Evolutionary conservation across 2,329 filamentous ascomycete genomes (phyloP), one percentile per base, ranked within the genome.

Genomic region (Alternaria ventricosa): DNA sequence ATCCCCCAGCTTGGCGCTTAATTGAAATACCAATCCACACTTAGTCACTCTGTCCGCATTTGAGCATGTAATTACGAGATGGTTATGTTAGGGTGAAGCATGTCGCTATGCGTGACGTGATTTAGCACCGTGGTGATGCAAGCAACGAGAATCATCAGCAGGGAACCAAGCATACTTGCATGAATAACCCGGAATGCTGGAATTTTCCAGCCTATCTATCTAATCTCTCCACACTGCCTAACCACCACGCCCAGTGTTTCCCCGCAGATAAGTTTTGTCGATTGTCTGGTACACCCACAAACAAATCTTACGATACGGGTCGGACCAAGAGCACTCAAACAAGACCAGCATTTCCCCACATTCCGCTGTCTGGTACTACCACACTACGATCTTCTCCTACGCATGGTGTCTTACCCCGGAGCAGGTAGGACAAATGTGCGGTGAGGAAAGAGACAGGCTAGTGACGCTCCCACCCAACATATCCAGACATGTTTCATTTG

Each of bases 1-100:
- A 66, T 68, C 60, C 65, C 71, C 70, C 70, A 73, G 71, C 71
- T 74, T 73, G 74, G 72, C 71, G 70, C 75, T 69, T 78, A 79
- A 78, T 77, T 60, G 64, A 72, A 71, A 74, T 59, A 57, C 65
- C 63, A 66, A 63, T 72, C 60, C 68, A 70, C 60, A 67, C 50
- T 67, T 63, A 53, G 44, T 27, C 20, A 41, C 27, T 43, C 51
- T 46, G 25, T 53, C 43, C 20, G 20, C 20, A 15, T 30, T 30
- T 15, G 23, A 60, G 33, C 23, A 47, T 51, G 64, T 63, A 50
- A 76, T 78, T 79, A 78, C 74, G 77, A 75, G 67, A 76, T 70
- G 61, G 59, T 70, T 68, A 73, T 71, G 64, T 55, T 23, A 58
- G 63, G 60, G 44, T 41, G 30, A 63, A 62, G 45, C 23, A 47